Evolutionary conservation across 306 rosid genomes (phyloP).

Genomic region (Begonia peltatifolia): DNA sequence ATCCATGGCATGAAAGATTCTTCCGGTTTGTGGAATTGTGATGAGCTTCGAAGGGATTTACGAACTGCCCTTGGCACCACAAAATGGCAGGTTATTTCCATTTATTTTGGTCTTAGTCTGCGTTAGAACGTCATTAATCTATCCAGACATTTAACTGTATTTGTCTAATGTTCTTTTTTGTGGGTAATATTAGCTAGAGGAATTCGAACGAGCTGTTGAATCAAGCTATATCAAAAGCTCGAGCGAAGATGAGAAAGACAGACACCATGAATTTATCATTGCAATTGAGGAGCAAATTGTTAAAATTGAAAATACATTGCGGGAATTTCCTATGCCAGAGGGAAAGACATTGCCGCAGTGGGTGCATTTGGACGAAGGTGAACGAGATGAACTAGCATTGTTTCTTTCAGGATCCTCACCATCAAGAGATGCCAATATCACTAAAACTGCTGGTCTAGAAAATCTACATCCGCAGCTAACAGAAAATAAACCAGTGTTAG

Average conservation of each 20-base stretch:
- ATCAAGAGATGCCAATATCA: slow-evolving; percentile 9
- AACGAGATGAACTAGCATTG: slow-evolving; percentile 59
- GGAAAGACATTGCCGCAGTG: slow-evolving; percentile 50
- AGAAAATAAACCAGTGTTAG: slow-evolving; percentile 16
- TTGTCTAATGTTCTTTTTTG: slow-evolving; percentile 1
- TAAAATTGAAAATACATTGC: slow-evolving; percentile 38
- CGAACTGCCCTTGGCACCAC: slow-evolving; percentile 65
- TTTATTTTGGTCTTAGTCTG: neutral
- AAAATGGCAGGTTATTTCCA: slow-evolving; percentile 78
- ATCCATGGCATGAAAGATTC: slow-evolving; percentile 40
- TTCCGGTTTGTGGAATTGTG: slow-evolving; percentile 27
- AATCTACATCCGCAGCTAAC: slow-evolving; percentile 19
- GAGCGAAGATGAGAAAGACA: slow-evolving; percentile 39
- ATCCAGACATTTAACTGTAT: too few relatives aligned
- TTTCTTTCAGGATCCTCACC: slow-evolving; percentile 56
- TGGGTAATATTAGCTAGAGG: slow-evolving; percentile 62
- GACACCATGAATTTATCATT: slow-evolving; percentile 56
- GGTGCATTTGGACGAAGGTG: slow-evolving; percentile 75
- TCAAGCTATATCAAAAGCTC: slow-evolving; percentile 50
- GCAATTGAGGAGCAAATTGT: slow-evolving; percentile 51
- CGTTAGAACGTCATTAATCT: neutral
- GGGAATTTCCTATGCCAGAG: slow-evolving; percentile 31
- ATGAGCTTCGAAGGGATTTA: slow-evolving; percentile 66
- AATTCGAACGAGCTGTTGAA: slow-evolving; percentile 55
- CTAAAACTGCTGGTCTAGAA: slow-evolving; percentile 13